These are phyloP conservation scores for Ulota crispa DNA, from an alignment of 225 moss, liverwort and hornwort species.

Conservation along the genomic window DNA sequence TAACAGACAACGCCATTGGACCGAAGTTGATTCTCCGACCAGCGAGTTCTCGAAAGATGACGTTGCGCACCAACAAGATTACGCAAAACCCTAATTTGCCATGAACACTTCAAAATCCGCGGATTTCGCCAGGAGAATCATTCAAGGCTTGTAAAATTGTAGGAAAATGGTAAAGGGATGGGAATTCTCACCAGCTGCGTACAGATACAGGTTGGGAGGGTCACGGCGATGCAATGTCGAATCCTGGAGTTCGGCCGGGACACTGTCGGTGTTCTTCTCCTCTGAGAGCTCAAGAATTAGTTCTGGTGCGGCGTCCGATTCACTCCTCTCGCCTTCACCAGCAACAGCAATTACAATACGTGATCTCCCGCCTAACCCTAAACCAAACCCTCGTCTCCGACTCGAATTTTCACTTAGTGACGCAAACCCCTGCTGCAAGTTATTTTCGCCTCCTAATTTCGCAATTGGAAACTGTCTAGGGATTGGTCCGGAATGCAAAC, in stretches of 20 bases:
- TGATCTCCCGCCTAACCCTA: constrained; percentile 8
- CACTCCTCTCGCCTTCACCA: constrained; percentile 14
- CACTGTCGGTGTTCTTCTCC: constrained; percentile 23
- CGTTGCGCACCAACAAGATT: constrained; percentile 49
- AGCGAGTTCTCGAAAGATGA: constrained; percentile 39
- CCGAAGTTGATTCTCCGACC: constrained; percentile 38
- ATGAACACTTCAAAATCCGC: neutral
- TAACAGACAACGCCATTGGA: constrained; percentile 29
- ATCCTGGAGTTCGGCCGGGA: constrained; percentile 23
- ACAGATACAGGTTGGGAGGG: constrained; percentile 36
- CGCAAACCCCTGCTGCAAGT: constrained; percentile 5
- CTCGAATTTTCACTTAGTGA: neutral
- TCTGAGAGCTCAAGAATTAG: neutral
- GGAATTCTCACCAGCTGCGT: constrained; percentile 39
- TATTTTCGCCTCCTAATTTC: neutral
- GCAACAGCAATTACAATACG: constrained; percentile 9
- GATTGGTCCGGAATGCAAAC: neutral
- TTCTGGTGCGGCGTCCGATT: constrained; percentile 6
- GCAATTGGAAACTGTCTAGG: neutral
- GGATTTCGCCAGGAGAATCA: neutral
- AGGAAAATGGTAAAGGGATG: neutral
- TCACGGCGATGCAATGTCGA: constrained; percentile 23
- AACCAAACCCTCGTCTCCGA: neutral
- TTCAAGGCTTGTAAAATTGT: neutral
- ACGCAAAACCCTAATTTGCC: constrained; percentile 34